Conservation (phyloP, 495 filamentous ascomycete genomes). For the Saxophila tyrrhenica region DNA sequence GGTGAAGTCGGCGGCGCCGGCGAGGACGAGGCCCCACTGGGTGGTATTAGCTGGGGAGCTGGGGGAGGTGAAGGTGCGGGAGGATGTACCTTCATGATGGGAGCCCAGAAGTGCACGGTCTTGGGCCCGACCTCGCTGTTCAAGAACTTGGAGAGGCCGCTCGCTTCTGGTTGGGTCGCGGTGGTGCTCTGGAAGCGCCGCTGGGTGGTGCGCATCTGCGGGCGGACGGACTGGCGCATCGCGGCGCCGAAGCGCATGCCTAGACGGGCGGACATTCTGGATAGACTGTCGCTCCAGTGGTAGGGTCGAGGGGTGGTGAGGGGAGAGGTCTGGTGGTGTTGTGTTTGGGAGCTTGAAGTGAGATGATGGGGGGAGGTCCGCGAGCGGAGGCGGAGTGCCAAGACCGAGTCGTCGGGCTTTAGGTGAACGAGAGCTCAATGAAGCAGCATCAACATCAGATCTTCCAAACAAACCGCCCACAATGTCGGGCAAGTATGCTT, state of each 20-base stretch:
- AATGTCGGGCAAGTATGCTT: constrained; percentile 94
- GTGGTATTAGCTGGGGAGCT: constrained; percentile 5
- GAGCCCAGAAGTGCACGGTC: constrained; percentile 98
- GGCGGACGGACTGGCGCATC: constrained; percentile 37
- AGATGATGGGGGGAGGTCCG: background rate
- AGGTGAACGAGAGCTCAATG: background rate
- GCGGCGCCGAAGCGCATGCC: constrained; percentile 37
- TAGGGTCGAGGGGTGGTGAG: constrained; percentile 1
- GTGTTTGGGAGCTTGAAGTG: constrained; percentile 2
- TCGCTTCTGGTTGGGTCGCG: constrained; percentile 27
- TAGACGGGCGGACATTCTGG: constrained; percentile 38
- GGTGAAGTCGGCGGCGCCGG: constrained; percentile 81
- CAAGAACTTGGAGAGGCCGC: constrained; percentile 62
- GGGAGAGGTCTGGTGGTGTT: constrained; percentile 1
- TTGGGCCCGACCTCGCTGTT: constrained; percentile 79
- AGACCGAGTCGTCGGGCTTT: no score
- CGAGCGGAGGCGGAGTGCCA: background rate
- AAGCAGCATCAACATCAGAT: background rate
- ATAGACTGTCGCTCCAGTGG: no score
- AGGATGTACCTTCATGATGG: constrained; percentile 77
- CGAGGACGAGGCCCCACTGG: constrained; percentile 81
- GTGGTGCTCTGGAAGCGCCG: constrained; percentile 53
- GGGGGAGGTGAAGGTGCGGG: background rate
- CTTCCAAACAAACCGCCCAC: no score
- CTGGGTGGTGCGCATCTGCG: constrained; percentile 25